These are phyloP conservation scores for Amanita brunnescens DNA, from an alignment of 768 basidiomycete species.

Conservation along the genomic window DNA sequence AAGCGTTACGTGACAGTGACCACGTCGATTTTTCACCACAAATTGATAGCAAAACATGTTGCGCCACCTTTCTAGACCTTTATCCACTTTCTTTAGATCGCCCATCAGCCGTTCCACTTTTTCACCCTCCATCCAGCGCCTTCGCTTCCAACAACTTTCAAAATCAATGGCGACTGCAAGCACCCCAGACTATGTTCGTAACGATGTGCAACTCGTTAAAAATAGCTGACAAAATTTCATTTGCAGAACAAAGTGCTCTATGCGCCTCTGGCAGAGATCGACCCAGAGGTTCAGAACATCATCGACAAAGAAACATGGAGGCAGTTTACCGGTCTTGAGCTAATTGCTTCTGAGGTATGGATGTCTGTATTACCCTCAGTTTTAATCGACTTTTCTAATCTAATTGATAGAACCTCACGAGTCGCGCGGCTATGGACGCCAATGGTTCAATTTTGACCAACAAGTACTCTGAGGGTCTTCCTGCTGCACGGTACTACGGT, in stretches of 20 bases:
- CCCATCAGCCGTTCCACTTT: conserved; percentile 2
- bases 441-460: conserved; percentile 98
- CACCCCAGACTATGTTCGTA: conserved; percentile 56
- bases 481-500: conserved; percentile 93
- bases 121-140: neutral
- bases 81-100: neutral
- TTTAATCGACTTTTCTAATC: neutral
- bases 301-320: conserved; percentile 99
- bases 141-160: neutral
- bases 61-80: conserved; percentile 4
- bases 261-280: conserved; percentile 77
- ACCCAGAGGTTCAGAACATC: conserved; percentile 94
- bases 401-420: conserved; percentile 78
- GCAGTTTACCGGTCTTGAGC: conserved; percentile 94
- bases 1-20: neutral
- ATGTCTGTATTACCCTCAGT: neutral
- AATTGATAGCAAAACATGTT: conserved; percentile 2
- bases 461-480: conserved; percentile 99
- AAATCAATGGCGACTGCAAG: conserved; percentile 50
- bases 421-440: conserved; percentile 92
- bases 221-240: conserved; percentile 2
- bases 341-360: conserved; percentile 94
- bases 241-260: conserved; percentile 88
- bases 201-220: neutral
- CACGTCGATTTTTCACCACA: neutral